phyloP scores from a whole-genome alignment of 495 filamentous ascomycete species.

The Xanthoparmelia taractica region DNA sequence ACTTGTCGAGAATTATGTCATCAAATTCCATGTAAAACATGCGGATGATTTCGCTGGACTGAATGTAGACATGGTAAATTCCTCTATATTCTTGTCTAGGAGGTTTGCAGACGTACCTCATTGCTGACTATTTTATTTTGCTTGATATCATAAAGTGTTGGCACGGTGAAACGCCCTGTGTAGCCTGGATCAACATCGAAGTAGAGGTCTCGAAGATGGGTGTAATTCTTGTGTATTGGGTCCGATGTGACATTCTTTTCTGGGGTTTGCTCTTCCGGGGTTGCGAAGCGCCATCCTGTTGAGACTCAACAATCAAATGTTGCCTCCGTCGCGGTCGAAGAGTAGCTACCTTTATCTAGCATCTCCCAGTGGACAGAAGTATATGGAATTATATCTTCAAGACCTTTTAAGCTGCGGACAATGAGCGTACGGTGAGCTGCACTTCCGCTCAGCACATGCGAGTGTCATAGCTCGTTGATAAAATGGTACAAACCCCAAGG shows the following conservation, averaged over 20 bases:
- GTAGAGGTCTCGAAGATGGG: conserved; percentile 54
- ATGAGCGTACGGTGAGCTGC: conserved; percentile 60
- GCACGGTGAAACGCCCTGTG: conserved; percentile 53
- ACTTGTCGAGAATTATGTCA: conserved; percentile 49
- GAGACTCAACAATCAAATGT: conserved; percentile 3
- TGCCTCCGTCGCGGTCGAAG: not conserved
- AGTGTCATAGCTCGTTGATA: not conserved
- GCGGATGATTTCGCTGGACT: conserved; percentile 52
- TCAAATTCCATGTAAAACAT: conserved; percentile 74
- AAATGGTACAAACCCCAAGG: conserved; percentile 51
- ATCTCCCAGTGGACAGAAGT: conserved; percentile 65
- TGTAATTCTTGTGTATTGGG: conserved; percentile 45
- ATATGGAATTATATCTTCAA: conserved; percentile 58
- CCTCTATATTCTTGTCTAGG: not conserved
- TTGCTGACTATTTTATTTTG: conserved; percentile 50
- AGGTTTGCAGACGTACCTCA: conserved; percentile 34
- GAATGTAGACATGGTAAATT: conserved; percentile 24
- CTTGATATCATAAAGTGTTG: conserved; percentile 57
- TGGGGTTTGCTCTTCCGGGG: conserved; percentile 53
- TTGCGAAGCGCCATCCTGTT: conserved; percentile 74
- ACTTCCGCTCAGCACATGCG: conserved; percentile 9
- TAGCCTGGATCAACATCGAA: conserved; percentile 53
- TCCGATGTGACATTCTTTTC: conserved; percentile 49
- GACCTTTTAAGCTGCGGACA: conserved; percentile 57
- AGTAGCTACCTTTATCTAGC: conserved; percentile 45